Percentiles rank a stretch among this genome's conserved stretches.
Conservation (phyloP, 2,329 filamentous ascomycete genomes). For the Dothideomycetes sp. region DNA sequence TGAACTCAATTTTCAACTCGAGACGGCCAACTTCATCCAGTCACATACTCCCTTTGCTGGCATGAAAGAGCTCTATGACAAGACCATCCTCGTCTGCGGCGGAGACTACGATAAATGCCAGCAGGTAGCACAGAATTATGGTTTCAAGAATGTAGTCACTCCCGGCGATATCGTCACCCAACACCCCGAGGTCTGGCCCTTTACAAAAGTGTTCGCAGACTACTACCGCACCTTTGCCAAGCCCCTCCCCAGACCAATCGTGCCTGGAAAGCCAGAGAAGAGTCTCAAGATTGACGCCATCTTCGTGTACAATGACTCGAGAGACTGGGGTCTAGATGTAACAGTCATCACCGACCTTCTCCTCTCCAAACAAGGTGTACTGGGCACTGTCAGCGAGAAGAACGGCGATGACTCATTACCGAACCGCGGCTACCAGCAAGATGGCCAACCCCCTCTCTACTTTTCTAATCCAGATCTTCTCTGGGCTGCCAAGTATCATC, state of each 20-base stretch:
- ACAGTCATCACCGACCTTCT: slow-evolving; percentile 78
- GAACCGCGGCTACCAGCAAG: slow-evolving; percentile 70
- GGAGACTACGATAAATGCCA: slow-evolving; percentile 48
- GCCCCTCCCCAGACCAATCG: slow-evolving; percentile 44
- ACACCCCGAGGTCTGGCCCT: slow-evolving; percentile 72
- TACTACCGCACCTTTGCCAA: slow-evolving; percentile 50
- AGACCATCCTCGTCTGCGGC: slow-evolving; percentile 38
- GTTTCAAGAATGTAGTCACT: slow-evolving; percentile 72
- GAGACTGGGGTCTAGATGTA: slow-evolving; percentile 88
- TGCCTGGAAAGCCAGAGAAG: slow-evolving; percentile 30
- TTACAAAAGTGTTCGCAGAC: slow-evolving; percentile 54
- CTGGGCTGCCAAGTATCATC: slow-evolving; percentile 77
- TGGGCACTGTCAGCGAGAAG: slow-evolving; percentile 67
- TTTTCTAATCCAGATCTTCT: slow-evolving; percentile 86
- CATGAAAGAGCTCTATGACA: slow-evolving; percentile 49
- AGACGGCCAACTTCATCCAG: slow-evolving; percentile 66
- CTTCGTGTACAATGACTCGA: slow-evolving; percentile 89
- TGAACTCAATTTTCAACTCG: slow-evolving; percentile 53
- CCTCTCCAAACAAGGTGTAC: slow-evolving; percentile 62
- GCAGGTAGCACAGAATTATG: slow-evolving; percentile 62
- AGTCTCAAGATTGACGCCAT: slow-evolving; percentile 76
- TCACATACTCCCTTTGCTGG: slow-evolving; percentile 83
- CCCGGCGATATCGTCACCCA: slow-evolving; percentile 72
- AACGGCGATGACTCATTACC: slow-evolving; percentile 56
- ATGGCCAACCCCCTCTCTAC: slow-evolving; percentile 69